These are phyloP conservation scores for Petasospora fabianii DNA, from an alignment of 1,139 yeast species.

Conservation along the genomic window DNA sequence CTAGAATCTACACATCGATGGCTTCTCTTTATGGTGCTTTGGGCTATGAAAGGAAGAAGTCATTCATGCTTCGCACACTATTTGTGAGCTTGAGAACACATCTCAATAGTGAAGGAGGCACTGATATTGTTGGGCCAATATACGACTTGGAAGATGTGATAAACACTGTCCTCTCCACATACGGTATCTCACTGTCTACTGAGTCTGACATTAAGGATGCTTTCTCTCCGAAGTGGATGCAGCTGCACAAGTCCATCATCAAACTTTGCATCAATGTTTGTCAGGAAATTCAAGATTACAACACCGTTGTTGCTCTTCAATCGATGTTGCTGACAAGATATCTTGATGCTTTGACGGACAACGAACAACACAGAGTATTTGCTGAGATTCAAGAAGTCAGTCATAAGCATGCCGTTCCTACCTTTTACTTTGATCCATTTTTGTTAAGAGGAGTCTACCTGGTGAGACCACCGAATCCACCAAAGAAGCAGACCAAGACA, in stretches of 20 bases:
- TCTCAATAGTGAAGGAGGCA: conserved; percentile 17
- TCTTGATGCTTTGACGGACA: conserved; percentile 44
- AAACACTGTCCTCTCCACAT: conserved; percentile 38
- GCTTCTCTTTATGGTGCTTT: conserved; percentile 63
- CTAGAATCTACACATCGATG: conserved; percentile 60
- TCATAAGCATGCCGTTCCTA: conserved; percentile 22
- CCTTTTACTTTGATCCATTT: conserved; percentile 67
- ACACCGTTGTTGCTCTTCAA: conserved; percentile 45
- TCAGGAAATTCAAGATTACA: conserved; percentile 46
- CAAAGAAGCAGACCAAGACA: conserved; percentile 17
- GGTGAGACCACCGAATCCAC: conserved; percentile 27
- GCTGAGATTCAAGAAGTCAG: conserved; percentile 27
- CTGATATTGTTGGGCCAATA: neutral
- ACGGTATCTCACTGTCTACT: conserved; percentile 36
- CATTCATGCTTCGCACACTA: conserved; percentile 63
- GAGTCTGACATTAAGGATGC: conserved; percentile 25
- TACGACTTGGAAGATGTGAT: conserved; percentile 35
- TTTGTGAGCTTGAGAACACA: conserved; percentile 50
- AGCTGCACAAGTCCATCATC: conserved; percentile 54
- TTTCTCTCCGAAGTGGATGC: conserved; percentile 45
- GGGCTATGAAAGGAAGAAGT: conserved; percentile 61
- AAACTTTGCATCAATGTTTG: conserved; percentile 53
- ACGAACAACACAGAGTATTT: conserved; percentile 42
- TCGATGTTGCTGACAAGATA: conserved; percentile 52
- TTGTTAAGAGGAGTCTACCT: conserved; percentile 50